Percentiles rank a stretch among this genome's conserved stretches.
Conservation (phyloP, 192 early-diverging fungal genomes). For the Coemansia sp. region DNA sequence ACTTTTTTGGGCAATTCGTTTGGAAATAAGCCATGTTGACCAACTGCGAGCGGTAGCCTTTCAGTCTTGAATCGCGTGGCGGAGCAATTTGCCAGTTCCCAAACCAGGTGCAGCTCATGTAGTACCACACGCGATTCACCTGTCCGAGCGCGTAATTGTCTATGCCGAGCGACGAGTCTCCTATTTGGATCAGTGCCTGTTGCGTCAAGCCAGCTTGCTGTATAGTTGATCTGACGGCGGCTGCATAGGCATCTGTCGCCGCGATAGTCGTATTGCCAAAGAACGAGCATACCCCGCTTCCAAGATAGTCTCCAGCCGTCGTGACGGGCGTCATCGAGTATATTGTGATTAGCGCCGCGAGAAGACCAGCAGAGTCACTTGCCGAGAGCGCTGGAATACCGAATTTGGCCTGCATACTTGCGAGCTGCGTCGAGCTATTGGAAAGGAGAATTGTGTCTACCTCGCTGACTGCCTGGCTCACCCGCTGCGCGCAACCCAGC, state of each 20-base stretch:
- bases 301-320: conserved; percentile 7
- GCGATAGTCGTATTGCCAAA: conserved; percentile 19
- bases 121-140: conserved; percentile 56
- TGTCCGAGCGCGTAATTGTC: conserved; percentile 44
- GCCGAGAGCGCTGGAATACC: conserved; percentile 34
- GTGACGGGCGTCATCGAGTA: conserved; percentile 31
- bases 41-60: conserved; percentile 42
- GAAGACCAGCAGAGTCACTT: conserved; percentile 35
- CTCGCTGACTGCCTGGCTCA: conserved; percentile 38
- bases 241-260: conserved; percentile 27
- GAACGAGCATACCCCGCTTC: conserved; percentile 26
- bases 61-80: conserved; percentile 17
- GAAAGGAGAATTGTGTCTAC: conserved; percentile 50
- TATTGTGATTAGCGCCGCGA: conserved; percentile 19
- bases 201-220: conserved; percentile 22
- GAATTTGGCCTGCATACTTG: conserved; percentile 18
- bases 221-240: conserved; percentile 24
- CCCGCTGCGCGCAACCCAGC: conserved; percentile 29
- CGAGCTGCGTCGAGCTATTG: conserved; percentile 9
- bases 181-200: conserved; percentile 26
- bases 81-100: conserved; percentile 63
- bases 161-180: conserved; percentile 36
- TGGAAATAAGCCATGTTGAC: conserved; percentile 49
- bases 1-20: conserved; percentile 41
- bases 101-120: conserved; percentile 68